Percentiles rank a stretch among this genome's conserved stretches.
These are phyloP conservation scores for Cytospora paraplurivora DNA, from an alignment of 2,329 filamentous ascomycete genomes.

Conservation along the genomic window DNA sequence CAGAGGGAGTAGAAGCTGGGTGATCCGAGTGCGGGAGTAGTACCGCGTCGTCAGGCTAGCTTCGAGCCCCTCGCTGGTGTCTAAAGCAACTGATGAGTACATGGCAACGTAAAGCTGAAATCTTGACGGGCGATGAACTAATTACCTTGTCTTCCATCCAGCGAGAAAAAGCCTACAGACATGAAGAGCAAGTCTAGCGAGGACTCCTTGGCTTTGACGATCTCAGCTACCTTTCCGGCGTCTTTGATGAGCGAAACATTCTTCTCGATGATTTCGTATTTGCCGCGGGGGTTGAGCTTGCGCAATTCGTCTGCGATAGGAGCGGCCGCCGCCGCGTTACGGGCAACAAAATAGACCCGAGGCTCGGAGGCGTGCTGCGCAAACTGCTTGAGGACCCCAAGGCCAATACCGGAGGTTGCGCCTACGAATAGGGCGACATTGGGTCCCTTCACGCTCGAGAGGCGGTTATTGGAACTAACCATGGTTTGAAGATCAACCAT, in stretches of 20 bases:
- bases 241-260: slow-evolving; percentile 41
- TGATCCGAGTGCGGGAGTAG: slow-evolving; percentile 55
- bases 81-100: slow-evolving; percentile 29
- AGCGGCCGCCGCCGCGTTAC: slow-evolving; percentile 2
- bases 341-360: slow-evolving; percentile 17
- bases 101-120: background rate
- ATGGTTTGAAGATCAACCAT: slow-evolving; percentile 15
- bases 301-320: slow-evolving; percentile 41
- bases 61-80: slow-evolving; percentile 56
- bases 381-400: slow-evolving; percentile 14
- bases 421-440: slow-evolving; percentile 13
- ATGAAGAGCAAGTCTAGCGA: slow-evolving; percentile 44
- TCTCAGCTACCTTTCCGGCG: slow-evolving; percentile 37
- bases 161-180: slow-evolving; percentile 40
- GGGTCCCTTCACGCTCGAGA: slow-evolving; percentile 11
- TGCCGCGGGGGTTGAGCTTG: slow-evolving; percentile 40
- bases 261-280: slow-evolving; percentile 41
- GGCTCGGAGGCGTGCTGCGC: slow-evolving; percentile 12
- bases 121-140: background rate
- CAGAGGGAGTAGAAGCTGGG: slow-evolving; percentile 52
- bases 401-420: slow-evolving; percentile 17
- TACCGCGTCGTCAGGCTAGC: slow-evolving; percentile 50
- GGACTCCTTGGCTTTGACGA: slow-evolving; percentile 35
- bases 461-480: slow-evolving; percentile 12
- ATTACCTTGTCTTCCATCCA: slow-evolving; percentile 35